phyloP scores from a whole-genome alignment of 2,329 filamentous ascomycete species.

The Didymella pinodella region DNA sequence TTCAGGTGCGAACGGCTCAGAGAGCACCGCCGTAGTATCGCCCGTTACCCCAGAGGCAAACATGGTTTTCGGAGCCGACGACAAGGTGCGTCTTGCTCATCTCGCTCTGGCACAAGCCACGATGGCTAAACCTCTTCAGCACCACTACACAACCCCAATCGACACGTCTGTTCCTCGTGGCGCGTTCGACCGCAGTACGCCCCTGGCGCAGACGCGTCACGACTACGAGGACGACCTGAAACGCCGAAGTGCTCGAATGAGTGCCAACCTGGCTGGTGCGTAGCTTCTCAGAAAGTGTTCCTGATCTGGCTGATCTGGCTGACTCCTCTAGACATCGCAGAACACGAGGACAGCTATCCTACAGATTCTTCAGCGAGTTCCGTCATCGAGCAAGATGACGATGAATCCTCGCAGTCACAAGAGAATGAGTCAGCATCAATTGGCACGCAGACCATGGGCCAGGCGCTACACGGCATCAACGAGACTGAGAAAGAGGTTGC shows the following conservation, averaged over 20 bases:
- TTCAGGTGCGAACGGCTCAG: slow-evolving; percentile 43
- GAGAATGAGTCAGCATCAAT: slow-evolving; percentile 34
- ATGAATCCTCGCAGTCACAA: slow-evolving; percentile 43
- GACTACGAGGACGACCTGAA: slow-evolving; percentile 69
- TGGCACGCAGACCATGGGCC: slow-evolving; percentile 52
- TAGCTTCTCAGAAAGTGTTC: neutral
- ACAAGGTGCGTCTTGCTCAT: slow-evolving; percentile 46
- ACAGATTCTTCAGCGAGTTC: slow-evolving; percentile 43
- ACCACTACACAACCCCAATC: slow-evolving; percentile 72
- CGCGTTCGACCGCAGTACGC: slow-evolving; percentile 72
- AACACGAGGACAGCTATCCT: slow-evolving; percentile 51
- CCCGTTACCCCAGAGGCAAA: slow-evolving; percentile 50
- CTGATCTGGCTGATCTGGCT: slow-evolving; percentile 40
- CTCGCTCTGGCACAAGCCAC: slow-evolving; percentile 29
- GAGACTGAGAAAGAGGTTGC: slow-evolving; percentile 69
- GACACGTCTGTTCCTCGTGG: slow-evolving; percentile 71
- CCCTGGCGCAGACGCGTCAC: slow-evolving; percentile 81
- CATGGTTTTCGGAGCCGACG: slow-evolving; percentile 48
- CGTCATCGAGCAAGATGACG: slow-evolving; percentile 46
- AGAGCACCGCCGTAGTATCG: slow-evolving; percentile 49
- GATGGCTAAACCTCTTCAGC: slow-evolving; percentile 44
- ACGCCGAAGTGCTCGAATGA: slow-evolving; percentile 65
- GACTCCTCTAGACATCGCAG: slow-evolving; percentile 55
- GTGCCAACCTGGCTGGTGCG: slow-evolving; percentile 79
- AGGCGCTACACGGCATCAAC: slow-evolving; percentile 65